Percentiles rank a stretch among this genome's conserved stretches.
Evolutionary conservation across 1,139 yeast genomes (phyloP).

Genomic region (Suhomyces choctaworum): DNA sequence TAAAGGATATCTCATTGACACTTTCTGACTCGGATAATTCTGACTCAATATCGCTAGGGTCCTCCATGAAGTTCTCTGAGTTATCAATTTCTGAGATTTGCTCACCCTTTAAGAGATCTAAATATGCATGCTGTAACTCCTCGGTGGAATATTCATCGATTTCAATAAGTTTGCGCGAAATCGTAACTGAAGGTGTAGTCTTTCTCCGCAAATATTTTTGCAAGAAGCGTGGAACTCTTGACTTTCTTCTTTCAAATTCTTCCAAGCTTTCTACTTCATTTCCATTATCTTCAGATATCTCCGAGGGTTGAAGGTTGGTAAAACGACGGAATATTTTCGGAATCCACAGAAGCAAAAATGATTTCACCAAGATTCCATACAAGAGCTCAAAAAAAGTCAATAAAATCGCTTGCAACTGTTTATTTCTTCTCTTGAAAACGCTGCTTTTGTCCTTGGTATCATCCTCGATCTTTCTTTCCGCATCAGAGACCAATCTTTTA

Average conservation of each 20-base stretch:
- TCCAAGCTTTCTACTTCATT: constrained; percentile 20
- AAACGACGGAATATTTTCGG: constrained; percentile 4
- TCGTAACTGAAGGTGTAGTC: neutral
- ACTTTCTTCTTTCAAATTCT: constrained; percentile 23
- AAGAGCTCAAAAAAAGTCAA: constrained; percentile 26
- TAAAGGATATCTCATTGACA: neutral
- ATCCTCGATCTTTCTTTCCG: constrained; percentile 1
- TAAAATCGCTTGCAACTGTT: constrained; percentile 22
- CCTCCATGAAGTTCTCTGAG: constrained; percentile 42
- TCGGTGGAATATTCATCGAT: constrained; percentile 28
- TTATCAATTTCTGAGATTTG: constrained; percentile 48
- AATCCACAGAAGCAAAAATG: constrained; percentile 11
- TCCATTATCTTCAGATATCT: constrained; percentile 1
- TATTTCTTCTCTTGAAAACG: constrained; percentile 25
- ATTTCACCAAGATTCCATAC: constrained; percentile 21
- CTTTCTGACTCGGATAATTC: constrained; percentile 19
- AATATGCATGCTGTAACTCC: constrained; percentile 24
- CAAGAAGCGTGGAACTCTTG: constrained; percentile 29
- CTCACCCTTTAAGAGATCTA: constrained; percentile 26
- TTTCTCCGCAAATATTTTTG: constrained; percentile 20
- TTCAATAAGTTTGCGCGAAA: neutral
- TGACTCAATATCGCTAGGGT: constrained; percentile 21
- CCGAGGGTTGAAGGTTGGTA: constrained; percentile 1
- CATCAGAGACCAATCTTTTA: constrained; percentile 22
- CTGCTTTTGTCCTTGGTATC: constrained; percentile 18